Evolutionary conservation across 257 asterid genomes (phyloP), one percentile per base, ranked within the genome.

Genomic region (Thymus quinquecostatus): DNA sequence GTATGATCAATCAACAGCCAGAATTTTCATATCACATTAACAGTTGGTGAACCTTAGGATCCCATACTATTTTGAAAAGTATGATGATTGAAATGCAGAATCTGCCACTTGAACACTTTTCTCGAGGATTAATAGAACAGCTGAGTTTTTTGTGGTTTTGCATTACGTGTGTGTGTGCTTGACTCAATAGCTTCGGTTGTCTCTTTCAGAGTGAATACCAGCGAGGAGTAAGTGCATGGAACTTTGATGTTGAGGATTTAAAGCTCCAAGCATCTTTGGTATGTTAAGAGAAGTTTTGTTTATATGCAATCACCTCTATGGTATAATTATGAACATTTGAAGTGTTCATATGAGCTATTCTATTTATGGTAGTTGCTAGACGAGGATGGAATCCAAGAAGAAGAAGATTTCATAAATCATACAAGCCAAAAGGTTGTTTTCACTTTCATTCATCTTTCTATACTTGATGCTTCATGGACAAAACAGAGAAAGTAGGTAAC

Each of bases 201-300:
- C 70, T 64, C 66, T 80, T 70, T 68, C 88, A 95, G 99, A 92
- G 97, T 78, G 96, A 89, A 85, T 95, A 95, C 76, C 95, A 95
- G 83, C 91, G 99, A 72, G 99, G 99, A 75, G 99, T 95, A 69
- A 95, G 99, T 69, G 98, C 95, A 47, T 95, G 99, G 99, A 95
- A 95, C 82, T 95, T 95, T 76, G 98, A 95, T 79, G 62, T 95
- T 70, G 98, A 89, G 85, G 99, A 95, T 79, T 85, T 95, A 84
- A 95, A 95, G 84, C 74, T 71, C 73, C 99, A 88, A 84, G 99
- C 99, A 70, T 86, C 98, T 75, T 80, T 87, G 92, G 99, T 95
- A 88, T 64, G 89, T 71, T 59, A 48, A 34, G 64, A 32, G 60
- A 59, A 74, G 29, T 14, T 65, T 64, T 68, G 8, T 45, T 62